Evolutionary conservation across 1,284 basidiomycete genomes (phyloP).

Genomic region (Malassezia caprae): DNA sequence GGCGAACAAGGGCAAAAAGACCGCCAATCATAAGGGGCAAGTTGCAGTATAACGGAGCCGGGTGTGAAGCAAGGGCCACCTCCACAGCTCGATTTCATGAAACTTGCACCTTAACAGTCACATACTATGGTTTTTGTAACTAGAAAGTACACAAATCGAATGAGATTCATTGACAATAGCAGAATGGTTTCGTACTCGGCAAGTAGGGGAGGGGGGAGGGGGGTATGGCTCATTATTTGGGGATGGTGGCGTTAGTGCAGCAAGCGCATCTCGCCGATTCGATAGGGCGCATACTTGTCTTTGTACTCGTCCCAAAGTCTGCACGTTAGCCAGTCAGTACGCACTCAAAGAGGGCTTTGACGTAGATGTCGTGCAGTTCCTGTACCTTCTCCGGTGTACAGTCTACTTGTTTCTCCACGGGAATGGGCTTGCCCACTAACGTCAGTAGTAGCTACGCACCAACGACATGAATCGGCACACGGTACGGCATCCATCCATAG

Average conservation of each 20-base stretch:
- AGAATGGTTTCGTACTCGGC: too few species aligned
- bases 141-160: background rate
- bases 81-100: background rate
- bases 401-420: slow-evolving; percentile 64
- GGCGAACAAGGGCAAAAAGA: background rate
- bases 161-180: background rate
- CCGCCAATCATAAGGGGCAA: background rate
- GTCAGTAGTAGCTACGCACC: slow-evolving; percentile 39
- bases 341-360: slow-evolving; percentile 58
- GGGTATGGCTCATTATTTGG: background rate
- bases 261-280: slow-evolving; percentile 12
- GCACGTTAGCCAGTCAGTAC: background rate
- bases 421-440: slow-evolving; percentile 69
- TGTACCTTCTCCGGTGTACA: slow-evolving; percentile 72
- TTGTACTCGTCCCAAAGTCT: slow-evolving; percentile 47
- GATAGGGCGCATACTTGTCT: slow-evolving; percentile 39
- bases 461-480: slow-evolving; percentile 85
- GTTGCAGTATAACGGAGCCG: background rate
- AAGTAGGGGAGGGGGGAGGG: background rate
- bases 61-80: background rate
- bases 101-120: background rate
- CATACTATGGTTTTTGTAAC: background rate
- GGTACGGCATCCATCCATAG: slow-evolving; percentile 75
- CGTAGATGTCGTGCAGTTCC: slow-evolving; percentile 72
- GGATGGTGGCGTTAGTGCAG: background rate